These are phyloP conservation scores for Aristolochia fimbriata DNA, from an alignment of 164 flowering plant genomes.

Conservation along the genomic window DNA sequence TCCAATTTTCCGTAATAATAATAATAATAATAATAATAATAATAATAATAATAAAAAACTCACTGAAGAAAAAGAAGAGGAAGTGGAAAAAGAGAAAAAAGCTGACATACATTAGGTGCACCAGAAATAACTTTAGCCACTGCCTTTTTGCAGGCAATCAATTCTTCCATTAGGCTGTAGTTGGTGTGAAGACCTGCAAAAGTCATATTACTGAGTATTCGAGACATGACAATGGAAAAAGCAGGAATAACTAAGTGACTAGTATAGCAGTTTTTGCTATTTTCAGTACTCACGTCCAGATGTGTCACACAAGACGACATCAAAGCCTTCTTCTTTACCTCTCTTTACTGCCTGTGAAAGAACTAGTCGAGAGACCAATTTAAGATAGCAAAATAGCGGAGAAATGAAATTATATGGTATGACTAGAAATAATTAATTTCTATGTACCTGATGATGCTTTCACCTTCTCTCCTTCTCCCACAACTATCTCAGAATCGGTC, in stretches of 20 bases:
- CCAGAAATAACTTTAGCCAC: constrained; percentile 64
- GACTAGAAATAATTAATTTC: background rate
- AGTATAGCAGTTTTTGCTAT: background rate
- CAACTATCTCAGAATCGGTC: constrained; percentile 84
- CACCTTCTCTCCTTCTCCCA: constrained; percentile 62
- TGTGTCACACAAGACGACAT: constrained; percentile 84
- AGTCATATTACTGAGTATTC: background rate
- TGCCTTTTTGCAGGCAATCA: constrained; percentile 83
- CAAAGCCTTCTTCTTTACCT: constrained; percentile 81
- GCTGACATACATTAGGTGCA: constrained; percentile 77
- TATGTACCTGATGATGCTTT: constrained; percentile 83
- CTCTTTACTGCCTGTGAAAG: constrained; percentile 89
- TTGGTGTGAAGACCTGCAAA: constrained; percentile 85
- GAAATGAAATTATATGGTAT: background rate
- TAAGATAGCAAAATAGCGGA: constrained; percentile 20
- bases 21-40: too few species aligned
- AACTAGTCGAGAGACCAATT: constrained; percentile 63
- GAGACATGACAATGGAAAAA: background rate
- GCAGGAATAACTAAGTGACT: background rate
- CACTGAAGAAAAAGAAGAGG: too few species aligned
- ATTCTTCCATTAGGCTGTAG: constrained; percentile 91
- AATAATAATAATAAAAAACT: too few species aligned
- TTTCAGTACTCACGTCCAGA: constrained; percentile 78
- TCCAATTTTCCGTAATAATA: too few species aligned
- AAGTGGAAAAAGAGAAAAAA: background rate